These are phyloP conservation scores for Podospora pseudocomata DNA, from an alignment of 495 filamentous ascomycete genomes.

Conservation along the genomic window DNA sequence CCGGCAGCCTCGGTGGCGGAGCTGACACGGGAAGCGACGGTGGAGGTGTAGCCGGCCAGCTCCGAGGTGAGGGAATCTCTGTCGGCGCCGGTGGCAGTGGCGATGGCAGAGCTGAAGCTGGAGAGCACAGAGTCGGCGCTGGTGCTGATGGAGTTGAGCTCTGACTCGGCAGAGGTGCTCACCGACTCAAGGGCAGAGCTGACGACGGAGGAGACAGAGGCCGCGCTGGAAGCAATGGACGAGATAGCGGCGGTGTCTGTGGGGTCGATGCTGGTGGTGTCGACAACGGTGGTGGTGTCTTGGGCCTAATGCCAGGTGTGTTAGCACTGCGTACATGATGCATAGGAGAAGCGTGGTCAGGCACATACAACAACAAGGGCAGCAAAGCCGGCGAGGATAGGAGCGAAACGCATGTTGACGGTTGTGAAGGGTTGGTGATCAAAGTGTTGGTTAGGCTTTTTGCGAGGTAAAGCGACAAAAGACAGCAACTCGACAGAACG, in stretches of 20 bases:
- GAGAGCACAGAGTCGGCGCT: slow-evolving; percentile 17
- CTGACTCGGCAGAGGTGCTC: slow-evolving; percentile 18
- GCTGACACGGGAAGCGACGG: slow-evolving; percentile 17
- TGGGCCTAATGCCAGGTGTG: slow-evolving; percentile 25
- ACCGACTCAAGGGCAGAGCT: slow-evolving; percentile 20
- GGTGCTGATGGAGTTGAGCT: slow-evolving; percentile 22
- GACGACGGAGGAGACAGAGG: slow-evolving; percentile 19
- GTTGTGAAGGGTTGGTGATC: slow-evolving; percentile 6
- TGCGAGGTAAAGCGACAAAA: background rate
- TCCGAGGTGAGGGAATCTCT: slow-evolving; percentile 24
- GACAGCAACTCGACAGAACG: background rate
- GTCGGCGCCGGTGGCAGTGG: slow-evolving; percentile 29
- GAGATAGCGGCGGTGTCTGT: slow-evolving; percentile 10
- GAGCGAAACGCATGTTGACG: slow-evolving; percentile 28
- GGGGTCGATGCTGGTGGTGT: slow-evolving; percentile 12
- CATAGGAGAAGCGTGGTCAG: background rate
- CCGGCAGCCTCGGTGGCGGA: slow-evolving; percentile 17
- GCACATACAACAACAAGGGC: slow-evolving; percentile 29
- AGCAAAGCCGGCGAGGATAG: slow-evolving; percentile 26
- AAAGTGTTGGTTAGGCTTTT: background rate
- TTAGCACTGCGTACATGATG: background rate
- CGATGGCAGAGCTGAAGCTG: slow-evolving; percentile 20
- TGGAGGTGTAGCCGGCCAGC: slow-evolving; percentile 18
- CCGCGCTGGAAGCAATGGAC: slow-evolving; percentile 20
- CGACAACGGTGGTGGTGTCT: slow-evolving; percentile 5